Evolutionary conservation across 148 eudicot species (phyloP).

Genomic region (Rhododendron griersonianum): DNA sequence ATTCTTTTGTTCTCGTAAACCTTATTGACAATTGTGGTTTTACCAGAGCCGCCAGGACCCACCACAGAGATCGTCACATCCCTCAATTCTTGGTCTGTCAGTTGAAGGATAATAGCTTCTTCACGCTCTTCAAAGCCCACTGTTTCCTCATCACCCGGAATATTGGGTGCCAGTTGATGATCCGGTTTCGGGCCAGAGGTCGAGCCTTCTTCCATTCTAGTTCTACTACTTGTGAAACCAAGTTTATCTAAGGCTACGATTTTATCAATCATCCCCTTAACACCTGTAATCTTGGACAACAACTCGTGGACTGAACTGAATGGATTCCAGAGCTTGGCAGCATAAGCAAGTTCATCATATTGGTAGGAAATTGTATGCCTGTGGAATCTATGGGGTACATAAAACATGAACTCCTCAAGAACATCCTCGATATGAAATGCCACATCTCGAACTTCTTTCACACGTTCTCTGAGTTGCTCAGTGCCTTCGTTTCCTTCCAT

Average conservation of each 20-base stretch:
- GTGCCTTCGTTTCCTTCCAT: not conserved
- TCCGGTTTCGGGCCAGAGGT: too few relatives aligned
- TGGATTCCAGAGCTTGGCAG: not conserved
- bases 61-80: conserved; percentile 13
- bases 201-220: not conserved
- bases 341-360: not conserved
- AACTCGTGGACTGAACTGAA: not conserved
- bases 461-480: not conserved
- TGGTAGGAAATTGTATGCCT: not conserved
- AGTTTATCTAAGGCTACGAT: not conserved
- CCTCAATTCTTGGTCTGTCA: not conserved
- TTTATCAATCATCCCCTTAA: not conserved
- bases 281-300: not conserved
- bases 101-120: not conserved
- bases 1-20: conserved; percentile 1
- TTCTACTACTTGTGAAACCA: not conserved
- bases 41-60: conserved; percentile 27
- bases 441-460: conserved; percentile 11
- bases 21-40: conserved; percentile 16
- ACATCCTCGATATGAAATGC: conserved; percentile 26
- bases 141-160: not conserved
- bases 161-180: not conserved
- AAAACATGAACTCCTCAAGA: conserved; percentile 15
- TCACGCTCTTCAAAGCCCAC: conserved; percentile 12
- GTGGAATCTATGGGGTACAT: not conserved